Base-by-base conservation (phyloP, 2,329 filamentous ascomycete genomes). In the Lasiodiplodia sp. region DNA sequence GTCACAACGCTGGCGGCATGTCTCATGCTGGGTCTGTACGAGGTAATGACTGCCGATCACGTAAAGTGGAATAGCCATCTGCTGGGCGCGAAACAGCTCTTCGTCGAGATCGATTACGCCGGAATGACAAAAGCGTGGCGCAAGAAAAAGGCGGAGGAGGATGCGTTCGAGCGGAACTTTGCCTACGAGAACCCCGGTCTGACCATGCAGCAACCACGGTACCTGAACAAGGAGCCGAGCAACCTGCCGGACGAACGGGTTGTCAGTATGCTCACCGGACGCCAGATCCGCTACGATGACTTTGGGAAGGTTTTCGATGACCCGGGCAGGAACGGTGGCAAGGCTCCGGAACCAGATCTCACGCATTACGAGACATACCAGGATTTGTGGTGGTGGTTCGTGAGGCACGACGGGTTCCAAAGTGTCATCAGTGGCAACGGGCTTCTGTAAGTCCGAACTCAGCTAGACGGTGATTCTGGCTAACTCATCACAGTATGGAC, bases 351-450 rank as follows among this genome's bases (percentile, higher is more conserved):
- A 11, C 14, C 75, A 60, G 94, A 98, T 70, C 86, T 97, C 58
- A 90, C 93, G 70, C 89, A 87, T 51, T 97, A 92, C 75, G 92
- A 96, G 74, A 90, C 92, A 18, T 85, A 96, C 49, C 89, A 92
- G 71, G 96, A 98, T 79, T 81, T 98, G 5, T 96, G 92, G 76
- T 99, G 95, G 94, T 97, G 94, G 92, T 97, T 94, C 77, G 91
- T 88, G 74, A 97, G 97, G 79, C 96, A 97, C 84, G 96, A 98
- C 78, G 89, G 92, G 10, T 96, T 95, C 73, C 95, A 97, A 78
- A 94, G 92, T 76, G 88, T 97, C 70, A 83, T 98, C 28, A 96
- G 94, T 72, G 95, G 93, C 10, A 94, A 95, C 52, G 87, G 87
- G 70, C 83, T 96, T 57, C 90, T 97, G 93, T 97, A 83, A 86